Evolutionary conservation across 805 yeast species (phyloP), one percentile per base, ranked within the genome.

Genomic region (Cyberlindnera xylosilytica): DNA sequence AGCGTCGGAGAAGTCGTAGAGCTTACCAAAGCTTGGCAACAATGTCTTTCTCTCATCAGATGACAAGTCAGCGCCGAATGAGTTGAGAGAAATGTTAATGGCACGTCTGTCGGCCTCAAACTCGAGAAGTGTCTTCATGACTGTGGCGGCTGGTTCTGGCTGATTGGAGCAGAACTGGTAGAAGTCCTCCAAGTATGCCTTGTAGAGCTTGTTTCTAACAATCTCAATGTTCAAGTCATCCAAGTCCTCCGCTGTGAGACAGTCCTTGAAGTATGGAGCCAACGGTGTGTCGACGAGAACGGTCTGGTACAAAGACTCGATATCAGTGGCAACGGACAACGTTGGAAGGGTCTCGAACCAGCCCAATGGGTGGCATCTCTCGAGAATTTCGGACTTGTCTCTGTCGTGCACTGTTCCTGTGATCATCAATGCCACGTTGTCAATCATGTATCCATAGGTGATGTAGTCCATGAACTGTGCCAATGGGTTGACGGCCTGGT

Each of bases 321-420:
- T 79, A 64, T 91, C 98, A 2, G 97, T 88, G 36, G 98, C 97
- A 38, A 91, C 93, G 13, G 93, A 79, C 45, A 93, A 73, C 0
- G 98, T 91, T 27, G 99, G 99, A 53, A 93, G 77, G 7, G 98
- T 91, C 55, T 93, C 99, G 59, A 93, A 93, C 97, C 97, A 90
- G 34, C 99, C 99, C 54, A 93, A 73, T 0, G 99, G 99, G 62
- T 93, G 96, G 63, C 97, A 89, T 61, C 97, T 81, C 45, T 81
- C 80, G 57, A 93, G 74, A 39, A 95, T 83, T 59, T 93, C 99
- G 32, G 79, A 67, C 58, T 87, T 81, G 65, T 95, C 97, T 58
- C 98, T 78, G 59, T 90, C 95, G 62, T 93, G 99, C 47, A 93
- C 78, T 0, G 99, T 89, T 18, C 99, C 99, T 1, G 97, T 90